Conservation (phyloP, 2,329 filamentous ascomycete species). For the Colletotrichum simmondsii region DNA sequence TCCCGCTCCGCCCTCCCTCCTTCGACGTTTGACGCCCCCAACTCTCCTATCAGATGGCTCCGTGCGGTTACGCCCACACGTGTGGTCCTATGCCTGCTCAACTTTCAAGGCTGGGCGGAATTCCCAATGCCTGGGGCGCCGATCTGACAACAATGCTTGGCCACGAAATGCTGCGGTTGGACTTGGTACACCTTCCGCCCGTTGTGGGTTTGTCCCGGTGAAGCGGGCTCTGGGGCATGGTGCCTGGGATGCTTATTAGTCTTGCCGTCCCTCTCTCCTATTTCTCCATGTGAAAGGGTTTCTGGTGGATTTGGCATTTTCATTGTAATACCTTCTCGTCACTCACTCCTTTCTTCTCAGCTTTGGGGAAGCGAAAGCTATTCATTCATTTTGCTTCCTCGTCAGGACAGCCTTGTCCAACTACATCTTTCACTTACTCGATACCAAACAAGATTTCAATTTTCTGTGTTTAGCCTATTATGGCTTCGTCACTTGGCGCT, state of each 20-base stretch:
- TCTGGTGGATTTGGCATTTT: slow-evolving; percentile 9
- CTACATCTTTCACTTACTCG: not conserved
- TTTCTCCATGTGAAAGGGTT: not conserved
- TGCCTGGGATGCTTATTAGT: slow-evolving; percentile 20
- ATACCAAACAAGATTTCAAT: not conserved
- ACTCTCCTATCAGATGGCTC: slow-evolving; percentile 20
- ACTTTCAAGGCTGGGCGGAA: slow-evolving; percentile 19
- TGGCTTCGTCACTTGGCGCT: slow-evolving; percentile 24
- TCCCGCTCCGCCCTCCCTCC: slow-evolving; percentile 15
- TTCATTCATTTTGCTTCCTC: not conserved
- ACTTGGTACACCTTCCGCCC: not conserved
- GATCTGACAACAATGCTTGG: slow-evolving; percentile 28
- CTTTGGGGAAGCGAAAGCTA: not conserved
- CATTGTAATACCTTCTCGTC: not conserved
- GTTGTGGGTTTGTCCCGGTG: slow-evolving; percentile 22
- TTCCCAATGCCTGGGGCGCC: slow-evolving; percentile 9
- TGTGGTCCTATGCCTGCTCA: not conserved
- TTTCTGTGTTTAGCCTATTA: not conserved
- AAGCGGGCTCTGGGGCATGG: not conserved
- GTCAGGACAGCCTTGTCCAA: not conserved
- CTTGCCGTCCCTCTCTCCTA: slow-evolving; percentile 12
- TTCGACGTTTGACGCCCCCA: slow-evolving; percentile 10
- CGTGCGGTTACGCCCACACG: slow-evolving; percentile 20
- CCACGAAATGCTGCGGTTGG: not conserved
- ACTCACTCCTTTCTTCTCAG: slow-evolving; percentile 4